A percentile compares a stretch with the other conserved stretches of the same genome.
Evolutionary conservation across 2,329 filamentous ascomycete species (phyloP).

Genomic region (Verticillium nonalfalfae): DNA sequence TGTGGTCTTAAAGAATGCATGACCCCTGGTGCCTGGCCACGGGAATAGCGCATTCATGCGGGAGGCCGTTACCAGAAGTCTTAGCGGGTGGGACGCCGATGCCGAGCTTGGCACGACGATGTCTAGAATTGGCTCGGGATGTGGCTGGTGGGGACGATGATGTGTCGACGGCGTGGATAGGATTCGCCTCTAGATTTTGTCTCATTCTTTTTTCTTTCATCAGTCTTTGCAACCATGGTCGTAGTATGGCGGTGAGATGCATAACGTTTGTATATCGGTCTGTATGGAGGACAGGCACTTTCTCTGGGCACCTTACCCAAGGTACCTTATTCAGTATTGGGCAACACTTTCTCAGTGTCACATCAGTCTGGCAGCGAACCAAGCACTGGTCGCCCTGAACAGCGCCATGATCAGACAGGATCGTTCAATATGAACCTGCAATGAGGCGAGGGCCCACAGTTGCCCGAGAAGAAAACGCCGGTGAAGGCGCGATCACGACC

Average conservation of each 20-base stretch:
- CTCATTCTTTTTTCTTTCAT: neutral
- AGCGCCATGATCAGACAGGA: neutral
- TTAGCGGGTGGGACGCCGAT: neutral
- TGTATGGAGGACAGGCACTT: too few relatives aligned
- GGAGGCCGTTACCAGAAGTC: neutral
- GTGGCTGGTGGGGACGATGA: neutral
- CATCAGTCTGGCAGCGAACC: neutral
- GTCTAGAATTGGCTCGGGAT: neutral
- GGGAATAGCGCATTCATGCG: neutral
- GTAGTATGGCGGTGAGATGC: neutral
- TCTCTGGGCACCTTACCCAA: too few relatives aligned
- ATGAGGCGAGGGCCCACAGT: conserved; percentile 1
- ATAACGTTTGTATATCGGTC: too few relatives aligned
- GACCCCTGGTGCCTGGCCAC: neutral
- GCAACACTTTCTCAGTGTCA: neutral
- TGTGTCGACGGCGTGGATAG: neutral
- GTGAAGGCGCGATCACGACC: neutral
- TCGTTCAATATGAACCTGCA: neutral
- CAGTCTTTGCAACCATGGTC: neutral
- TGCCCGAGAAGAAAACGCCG: neutral
- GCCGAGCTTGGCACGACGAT: neutral
- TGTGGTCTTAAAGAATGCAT: neutral
- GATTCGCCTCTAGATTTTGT: neutral
- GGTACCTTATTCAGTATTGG: too few relatives aligned
- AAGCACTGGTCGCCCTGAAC: neutral